A percentile compares a stretch with the other conserved stretches of the same genome.
Conservation (phyloP, 805 yeast species). For the Saccharomyces mikatae region DNA sequence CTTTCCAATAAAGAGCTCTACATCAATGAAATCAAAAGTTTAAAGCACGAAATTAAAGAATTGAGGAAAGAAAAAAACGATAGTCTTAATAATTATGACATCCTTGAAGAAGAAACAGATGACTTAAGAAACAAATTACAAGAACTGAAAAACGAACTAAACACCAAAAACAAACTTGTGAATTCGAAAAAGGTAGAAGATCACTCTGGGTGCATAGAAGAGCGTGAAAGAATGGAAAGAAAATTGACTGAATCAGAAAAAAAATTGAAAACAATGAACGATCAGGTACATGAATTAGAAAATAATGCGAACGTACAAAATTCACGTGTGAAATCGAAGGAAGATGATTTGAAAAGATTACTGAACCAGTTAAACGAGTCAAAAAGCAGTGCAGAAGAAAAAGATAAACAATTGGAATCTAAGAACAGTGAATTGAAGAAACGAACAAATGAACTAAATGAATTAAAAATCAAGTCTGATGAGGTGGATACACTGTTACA, state of each 20-base stretch:
- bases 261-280: not conserved
- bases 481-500: not conserved
- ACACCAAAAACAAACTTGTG: slow-evolving; percentile 3
- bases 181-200: not conserved
- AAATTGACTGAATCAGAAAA: not conserved
- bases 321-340: not conserved
- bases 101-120: slow-evolving; percentile 5
- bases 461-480: not conserved
- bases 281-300: not conserved
- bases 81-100: not conserved
- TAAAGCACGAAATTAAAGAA: slow-evolving; percentile 4
- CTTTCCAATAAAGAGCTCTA: not conserved
- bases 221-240: slow-evolving; percentile 4
- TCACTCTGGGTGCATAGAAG: not conserved
- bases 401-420: not conserved
- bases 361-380: not conserved
- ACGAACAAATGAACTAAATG: not conserved
- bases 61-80: slow-evolving; percentile 6
- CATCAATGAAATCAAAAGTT: not conserved
- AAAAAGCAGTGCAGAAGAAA: not conserved
- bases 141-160: slow-evolving; percentile 9
- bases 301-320: not conserved
- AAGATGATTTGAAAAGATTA: not conserved
- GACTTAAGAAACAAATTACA: slow-evolving; percentile 2
- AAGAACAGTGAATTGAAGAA: not conserved